Evolutionary conservation across 805 yeast species (phyloP), one percentile per base, ranked within the genome.

Genomic region (Nakazawaea molendinolei): DNA sequence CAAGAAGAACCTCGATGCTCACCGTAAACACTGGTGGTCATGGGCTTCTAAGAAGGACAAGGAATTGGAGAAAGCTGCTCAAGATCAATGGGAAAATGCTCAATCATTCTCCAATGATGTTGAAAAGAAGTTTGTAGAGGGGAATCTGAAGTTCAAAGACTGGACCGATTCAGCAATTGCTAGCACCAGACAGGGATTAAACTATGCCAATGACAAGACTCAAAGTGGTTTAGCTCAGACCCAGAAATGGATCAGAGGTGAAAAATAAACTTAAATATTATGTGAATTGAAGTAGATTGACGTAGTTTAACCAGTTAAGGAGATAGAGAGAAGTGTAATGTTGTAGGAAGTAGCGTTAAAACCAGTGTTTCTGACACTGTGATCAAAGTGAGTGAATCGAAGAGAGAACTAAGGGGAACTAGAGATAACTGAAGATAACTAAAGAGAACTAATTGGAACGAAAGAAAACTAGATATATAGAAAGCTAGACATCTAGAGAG

Each of bases 191-290:
- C 5, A 17, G 3, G 40, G 40, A 12, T 38, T 38, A 17, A 23
- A 38, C 23, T 32, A 28, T 24, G 37, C 33, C 26, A 28, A 38
- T 24, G 37, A 38, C 9, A 32, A 38, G 34, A 38, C 40, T n/a
- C 40, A 38, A 28, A 23, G 33, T 4, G 40, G 40, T 2, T 33
- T 38, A n/a, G 23, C 23, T 8, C 30, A 18, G 5, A 37, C 36
- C 29, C 36, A 33, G 13, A 24, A 28, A 10, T 38, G 40, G 40
- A 19, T 38, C 6, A 34, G 28, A 17, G 33, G 33, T 28, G 32
- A 34, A n/a, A n/a, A n/a, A n/a, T n/a, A n/a, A n/a, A n/a, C n/a
- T n/a, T n/a, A n/a, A 12, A 24, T 24, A 12, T 24, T 24, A 12
- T 24, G 24, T 22, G 24, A 22, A 22, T 22, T 8, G 8, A 12